These are phyloP conservation scores for Nemania serpens DNA, from an alignment of 2,329 filamentous ascomycete species.

Conservation along the genomic window DNA sequence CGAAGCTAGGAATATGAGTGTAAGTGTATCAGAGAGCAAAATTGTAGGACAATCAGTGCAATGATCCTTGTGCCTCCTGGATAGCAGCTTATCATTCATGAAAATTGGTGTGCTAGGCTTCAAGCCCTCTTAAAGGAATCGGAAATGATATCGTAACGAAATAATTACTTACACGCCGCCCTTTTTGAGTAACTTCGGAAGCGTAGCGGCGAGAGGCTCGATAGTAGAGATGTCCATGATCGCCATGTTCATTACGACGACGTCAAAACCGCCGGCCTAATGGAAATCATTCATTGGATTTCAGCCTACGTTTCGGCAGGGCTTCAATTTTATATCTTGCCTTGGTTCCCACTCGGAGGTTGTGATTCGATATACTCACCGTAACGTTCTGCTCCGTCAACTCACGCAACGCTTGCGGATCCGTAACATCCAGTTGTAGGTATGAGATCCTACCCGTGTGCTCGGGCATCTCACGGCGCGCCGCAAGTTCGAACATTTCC, in stretches of 20 bases:
- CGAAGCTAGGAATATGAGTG: constrained; percentile 11
- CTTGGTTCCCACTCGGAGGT: not conserved
- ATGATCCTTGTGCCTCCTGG: too few relatives aligned
- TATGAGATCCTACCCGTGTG: constrained; percentile 16
- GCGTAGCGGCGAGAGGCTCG: constrained; percentile 16
- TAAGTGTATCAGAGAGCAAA: not conserved
- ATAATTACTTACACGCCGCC: constrained; percentile 21
- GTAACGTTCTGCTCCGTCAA: not conserved
- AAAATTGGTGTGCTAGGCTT: too few relatives aligned
- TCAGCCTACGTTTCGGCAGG: not conserved
- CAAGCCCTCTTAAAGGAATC: too few relatives aligned
- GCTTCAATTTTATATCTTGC: not conserved
- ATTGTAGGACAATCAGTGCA: not conserved
- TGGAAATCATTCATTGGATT: not conserved
- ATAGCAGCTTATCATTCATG: too few relatives aligned
- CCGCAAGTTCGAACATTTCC: constrained; percentile 16
- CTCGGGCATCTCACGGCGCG: constrained; percentile 10
- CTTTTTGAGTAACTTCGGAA: constrained; percentile 20
- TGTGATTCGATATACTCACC: constrained; percentile 3
- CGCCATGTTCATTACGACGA: constrained; percentile 22
- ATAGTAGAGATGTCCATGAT: constrained; percentile 22
- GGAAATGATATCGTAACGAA: too few relatives aligned
- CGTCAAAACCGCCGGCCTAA: constrained; percentile 13
- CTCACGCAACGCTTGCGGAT: not conserved
- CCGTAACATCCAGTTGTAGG: constrained; percentile 10